These are phyloP conservation scores for Cyclospora cayetanensis DNA, from an alignment of 169 alveolate genomes.

Conservation along the genomic window DNA sequence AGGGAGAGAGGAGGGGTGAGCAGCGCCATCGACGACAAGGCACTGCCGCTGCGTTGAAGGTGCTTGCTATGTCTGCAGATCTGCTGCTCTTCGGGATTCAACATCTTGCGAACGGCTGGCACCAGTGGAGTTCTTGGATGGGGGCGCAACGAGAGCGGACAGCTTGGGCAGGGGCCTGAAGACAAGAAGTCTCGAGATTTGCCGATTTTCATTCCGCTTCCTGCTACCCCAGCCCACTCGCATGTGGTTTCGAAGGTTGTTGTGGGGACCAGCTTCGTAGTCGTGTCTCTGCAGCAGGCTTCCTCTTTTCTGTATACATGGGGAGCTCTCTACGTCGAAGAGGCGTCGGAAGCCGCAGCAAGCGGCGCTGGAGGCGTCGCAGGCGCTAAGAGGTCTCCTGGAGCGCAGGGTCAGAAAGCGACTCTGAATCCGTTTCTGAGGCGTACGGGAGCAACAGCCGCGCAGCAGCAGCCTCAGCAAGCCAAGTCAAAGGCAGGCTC, in stretches of 20 bases:
- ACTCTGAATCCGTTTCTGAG: slow-evolving; percentile 48
- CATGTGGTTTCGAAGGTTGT: slow-evolving; percentile 67
- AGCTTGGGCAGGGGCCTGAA: slow-evolving; percentile 63
- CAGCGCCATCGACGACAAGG: not conserved
- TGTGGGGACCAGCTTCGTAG: slow-evolving; percentile 69
- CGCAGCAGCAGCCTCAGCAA: slow-evolving; percentile 22
- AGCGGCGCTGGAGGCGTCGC: not conserved
- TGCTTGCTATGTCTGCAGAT: slow-evolving; percentile 53
- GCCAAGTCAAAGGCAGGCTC: not conserved
- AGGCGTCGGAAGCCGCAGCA: not conserved
- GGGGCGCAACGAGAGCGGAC: slow-evolving; percentile 76
- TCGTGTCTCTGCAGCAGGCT: slow-evolving; percentile 55
- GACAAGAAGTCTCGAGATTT: slow-evolving; percentile 41
- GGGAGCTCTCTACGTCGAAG: slow-evolving; percentile 60
- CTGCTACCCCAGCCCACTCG: slow-evolving; percentile 6
- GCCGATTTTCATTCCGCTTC: slow-evolving; percentile 66
- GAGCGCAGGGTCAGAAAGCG: slow-evolving; percentile 7
- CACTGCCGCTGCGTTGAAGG: not conserved
- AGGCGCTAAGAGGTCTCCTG: slow-evolving; percentile 1
- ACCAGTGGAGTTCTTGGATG: slow-evolving; percentile 67
- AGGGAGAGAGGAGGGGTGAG: too few relatives aligned
- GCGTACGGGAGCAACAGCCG: slow-evolving; percentile 11
- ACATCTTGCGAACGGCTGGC: slow-evolving; percentile 52
- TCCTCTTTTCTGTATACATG: slow-evolving; percentile 64
- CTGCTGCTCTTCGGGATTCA: slow-evolving; percentile 69